Evolutionary conservation across 139 green algal genomes (phyloP).

Genomic region (Ettlia oleoabundans): DNA sequence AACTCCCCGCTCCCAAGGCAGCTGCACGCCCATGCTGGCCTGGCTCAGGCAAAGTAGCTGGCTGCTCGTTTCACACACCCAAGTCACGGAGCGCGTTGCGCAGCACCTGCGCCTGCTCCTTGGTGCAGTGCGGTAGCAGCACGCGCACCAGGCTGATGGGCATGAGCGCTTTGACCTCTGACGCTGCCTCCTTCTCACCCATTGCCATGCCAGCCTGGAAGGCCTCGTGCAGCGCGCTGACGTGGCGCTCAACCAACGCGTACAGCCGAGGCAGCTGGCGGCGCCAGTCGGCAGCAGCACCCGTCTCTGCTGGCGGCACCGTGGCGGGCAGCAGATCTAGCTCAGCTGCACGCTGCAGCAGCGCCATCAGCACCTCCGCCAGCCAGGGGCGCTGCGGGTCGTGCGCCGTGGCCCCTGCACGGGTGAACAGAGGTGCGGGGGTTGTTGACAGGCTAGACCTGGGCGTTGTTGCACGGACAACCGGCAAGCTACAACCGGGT

Average conservation of each 20-base stretch:
- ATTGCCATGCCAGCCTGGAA: conserved; percentile 10
- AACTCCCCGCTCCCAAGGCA: too few relatives aligned
- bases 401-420: conserved; percentile 1
- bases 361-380: conserved; percentile 53
- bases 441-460: too few relatives aligned
- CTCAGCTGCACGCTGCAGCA: conserved; percentile 66
- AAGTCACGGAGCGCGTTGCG: conserved; percentile 24
- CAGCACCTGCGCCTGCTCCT: conserved; percentile 35
- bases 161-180: conserved; percentile 34
- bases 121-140: conserved; percentile 44
- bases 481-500: too few relatives aligned
- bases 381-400: conserved; percentile 55
- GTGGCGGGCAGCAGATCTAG: conserved; percentile 48
- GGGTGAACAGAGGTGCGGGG: too few relatives aligned
- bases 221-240: conserved; percentile 44
- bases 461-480: too few relatives aligned
- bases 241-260: conserved; percentile 42
- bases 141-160: conserved; percentile 49
- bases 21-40: too few relatives aligned
- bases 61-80: conserved; percentile 50
- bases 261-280: conserved; percentile 35
- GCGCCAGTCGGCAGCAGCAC: conserved; percentile 34
- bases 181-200: conserved; percentile 28
- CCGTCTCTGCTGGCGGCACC: background rate
- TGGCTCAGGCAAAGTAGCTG: too few relatives aligned